Evolutionary conservation across 371 early-diverging fungal species (phyloP).

Genomic region (Funneliformis caledonium): DNA sequence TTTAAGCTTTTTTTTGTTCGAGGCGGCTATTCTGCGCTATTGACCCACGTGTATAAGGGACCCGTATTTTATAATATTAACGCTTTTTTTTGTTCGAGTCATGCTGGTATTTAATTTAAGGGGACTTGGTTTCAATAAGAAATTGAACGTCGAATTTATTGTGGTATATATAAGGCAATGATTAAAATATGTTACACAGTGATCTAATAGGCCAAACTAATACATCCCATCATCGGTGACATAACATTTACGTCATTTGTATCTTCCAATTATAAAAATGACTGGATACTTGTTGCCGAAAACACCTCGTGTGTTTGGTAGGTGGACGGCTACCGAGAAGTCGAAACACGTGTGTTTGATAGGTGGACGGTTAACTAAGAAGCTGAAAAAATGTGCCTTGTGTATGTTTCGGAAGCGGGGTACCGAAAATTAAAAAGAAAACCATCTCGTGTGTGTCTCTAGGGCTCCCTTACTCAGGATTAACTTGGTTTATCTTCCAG

Average conservation of each 20-base stretch:
- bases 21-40: background rate
- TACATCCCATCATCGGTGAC: too few species aligned
- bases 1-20: conserved; percentile 25
- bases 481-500: background rate
- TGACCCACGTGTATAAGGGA: conserved; percentile 24
- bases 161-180: too few species aligned
- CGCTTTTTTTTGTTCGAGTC: conserved; percentile 23
- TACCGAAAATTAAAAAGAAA: conserved; percentile 21
- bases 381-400: conserved; percentile 6
- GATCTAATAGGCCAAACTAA: too few species aligned
- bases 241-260: background rate
- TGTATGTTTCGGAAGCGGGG: conserved; percentile 18
- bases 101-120: conserved; percentile 4
- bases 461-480: conserved; percentile 18
- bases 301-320: conserved; percentile 18
- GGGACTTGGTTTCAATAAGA: conserved; percentile 22
- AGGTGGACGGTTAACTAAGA: conserved; percentile 6
- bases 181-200: too few species aligned
- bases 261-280: conserved; percentile 3
- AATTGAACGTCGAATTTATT: conserved; percentile 10
- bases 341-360: conserved; percentile 16
- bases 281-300: background rate
- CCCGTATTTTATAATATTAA: background rate
- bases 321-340: conserved; percentile 23
- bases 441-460: conserved; percentile 22